A percentile compares a stretch with the other conserved stretches of the same genome.
Conservation (phyloP, 805 yeast genomes). For the Candida montana region DNA sequence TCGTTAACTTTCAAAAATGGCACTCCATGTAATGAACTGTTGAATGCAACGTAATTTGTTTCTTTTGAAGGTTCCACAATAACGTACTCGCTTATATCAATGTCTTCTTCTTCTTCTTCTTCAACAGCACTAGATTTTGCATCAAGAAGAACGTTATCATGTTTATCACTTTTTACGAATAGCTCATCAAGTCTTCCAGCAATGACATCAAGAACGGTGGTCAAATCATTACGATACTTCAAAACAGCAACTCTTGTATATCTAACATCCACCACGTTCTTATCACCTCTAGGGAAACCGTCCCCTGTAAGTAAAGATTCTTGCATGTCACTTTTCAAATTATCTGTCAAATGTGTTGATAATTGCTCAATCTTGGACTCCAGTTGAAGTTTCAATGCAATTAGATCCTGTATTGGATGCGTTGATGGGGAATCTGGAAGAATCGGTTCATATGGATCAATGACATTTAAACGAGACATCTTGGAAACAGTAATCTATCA, state of each 20-base stretch:
- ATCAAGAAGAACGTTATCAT: too few species aligned
- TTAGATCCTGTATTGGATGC: background rate
- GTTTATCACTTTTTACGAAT: constrained; percentile 22
- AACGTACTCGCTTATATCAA: background rate
- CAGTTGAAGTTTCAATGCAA: background rate
- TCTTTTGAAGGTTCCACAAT: background rate
- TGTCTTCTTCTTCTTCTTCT: background rate
- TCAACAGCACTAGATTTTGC: background rate
- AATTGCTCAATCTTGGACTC: constrained; percentile 2
- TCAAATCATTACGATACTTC: constrained; percentile 65
- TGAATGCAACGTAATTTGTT: background rate
- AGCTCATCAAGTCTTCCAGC: constrained; percentile 42
- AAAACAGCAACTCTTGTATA: constrained; percentile 58
- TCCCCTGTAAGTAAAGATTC: constrained; percentile 62
- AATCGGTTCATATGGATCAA: constrained; percentile 3
- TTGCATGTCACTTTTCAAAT: constrained; percentile 41
- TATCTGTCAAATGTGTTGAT: background rate
- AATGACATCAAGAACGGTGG: constrained; percentile 40
- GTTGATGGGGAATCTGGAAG: background rate
- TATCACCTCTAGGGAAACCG: constrained; percentile 83
- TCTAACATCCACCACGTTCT: constrained; percentile 68
- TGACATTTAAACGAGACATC: too few species aligned
- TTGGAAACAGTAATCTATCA: too few species aligned
- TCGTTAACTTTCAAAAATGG: constrained; percentile 40
- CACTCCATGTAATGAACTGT: constrained; percentile 11